Evolutionary conservation across 306 rosid species (phyloP).

Genomic region (Lotus japonicus): DNA sequence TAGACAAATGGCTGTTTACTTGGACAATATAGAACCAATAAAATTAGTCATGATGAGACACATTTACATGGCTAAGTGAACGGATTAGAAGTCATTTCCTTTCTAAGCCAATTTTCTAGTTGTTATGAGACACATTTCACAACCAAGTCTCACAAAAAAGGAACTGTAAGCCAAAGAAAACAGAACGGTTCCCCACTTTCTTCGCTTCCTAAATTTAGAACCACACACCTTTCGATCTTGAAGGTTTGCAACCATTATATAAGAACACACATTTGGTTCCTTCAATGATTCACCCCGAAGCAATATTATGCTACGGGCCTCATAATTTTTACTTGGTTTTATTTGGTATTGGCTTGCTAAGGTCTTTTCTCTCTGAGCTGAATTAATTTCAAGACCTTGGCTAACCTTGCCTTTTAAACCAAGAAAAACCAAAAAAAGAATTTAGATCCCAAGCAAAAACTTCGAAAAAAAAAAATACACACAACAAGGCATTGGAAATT

Average conservation of each 20-base stretch:
- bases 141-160: no score
- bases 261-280: neutral
- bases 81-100: neutral
- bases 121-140: no score
- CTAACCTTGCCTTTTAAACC: constrained; percentile 9
- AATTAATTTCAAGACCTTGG: constrained; percentile 22
- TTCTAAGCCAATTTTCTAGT: no score
- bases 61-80: neutral
- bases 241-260: constrained; percentile 17
- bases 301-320: constrained; percentile 1
- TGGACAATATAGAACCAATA: neutral
- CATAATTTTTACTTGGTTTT: constrained; percentile 4
- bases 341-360: constrained; percentile 21
- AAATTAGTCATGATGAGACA: neutral
- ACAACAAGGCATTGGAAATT: no score
- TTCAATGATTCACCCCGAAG: neutral
- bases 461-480: no score
- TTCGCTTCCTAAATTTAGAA: constrained; percentile 31
- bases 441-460: no score
- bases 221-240: neutral
- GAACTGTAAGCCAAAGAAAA: neutral
- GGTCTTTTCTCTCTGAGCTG: neutral
- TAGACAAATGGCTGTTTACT: neutral
- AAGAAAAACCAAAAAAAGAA: neutral
- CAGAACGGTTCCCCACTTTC: constrained; percentile 24